These are phyloP conservation scores for Meredithiella fracta DNA, from an alignment of 2,329 filamentous ascomycete species.

Conservation along the genomic window DNA sequence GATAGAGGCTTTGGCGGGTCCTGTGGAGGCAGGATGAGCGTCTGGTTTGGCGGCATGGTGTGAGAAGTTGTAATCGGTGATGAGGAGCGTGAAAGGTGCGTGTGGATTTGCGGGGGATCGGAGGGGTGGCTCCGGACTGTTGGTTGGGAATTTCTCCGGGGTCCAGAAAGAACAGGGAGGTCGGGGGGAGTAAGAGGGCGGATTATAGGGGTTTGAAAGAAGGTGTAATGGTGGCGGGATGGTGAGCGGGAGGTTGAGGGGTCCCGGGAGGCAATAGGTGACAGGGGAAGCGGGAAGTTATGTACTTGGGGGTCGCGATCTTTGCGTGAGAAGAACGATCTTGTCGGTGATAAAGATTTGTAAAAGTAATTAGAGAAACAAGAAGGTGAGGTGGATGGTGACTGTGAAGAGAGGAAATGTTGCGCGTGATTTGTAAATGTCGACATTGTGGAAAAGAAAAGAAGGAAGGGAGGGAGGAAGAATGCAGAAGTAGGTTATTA, in stretches of 20 bases:
- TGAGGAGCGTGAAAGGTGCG: background rate
- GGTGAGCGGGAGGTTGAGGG: background rate
- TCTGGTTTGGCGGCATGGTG: background rate
- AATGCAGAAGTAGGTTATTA: too few relatives aligned
- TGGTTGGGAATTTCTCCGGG: too few relatives aligned
- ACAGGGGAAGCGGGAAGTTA: background rate
- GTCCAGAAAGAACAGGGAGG: too few relatives aligned
- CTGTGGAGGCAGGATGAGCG: background rate
- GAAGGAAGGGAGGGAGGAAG: background rate
- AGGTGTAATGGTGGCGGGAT: too few relatives aligned
- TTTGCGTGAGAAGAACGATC: background rate
- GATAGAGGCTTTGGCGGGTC: background rate
- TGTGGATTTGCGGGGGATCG: background rate
- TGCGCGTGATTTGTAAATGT: background rate
- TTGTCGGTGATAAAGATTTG: background rate
- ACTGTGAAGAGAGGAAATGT: background rate
- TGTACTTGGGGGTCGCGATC: background rate
- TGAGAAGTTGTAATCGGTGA: background rate
- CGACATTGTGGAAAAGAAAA: background rate
- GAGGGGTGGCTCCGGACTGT: background rate
- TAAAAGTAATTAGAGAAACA: background rate
- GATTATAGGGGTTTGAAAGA: too few relatives aligned
- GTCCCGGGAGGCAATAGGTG: background rate
- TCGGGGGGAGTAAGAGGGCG: too few relatives aligned
- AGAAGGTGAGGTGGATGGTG: background rate